These are phyloP conservation scores for Botrytis byssoidea DNA, from an alignment of 2,329 filamentous ascomycete genomes.

Conservation along the genomic window DNA sequence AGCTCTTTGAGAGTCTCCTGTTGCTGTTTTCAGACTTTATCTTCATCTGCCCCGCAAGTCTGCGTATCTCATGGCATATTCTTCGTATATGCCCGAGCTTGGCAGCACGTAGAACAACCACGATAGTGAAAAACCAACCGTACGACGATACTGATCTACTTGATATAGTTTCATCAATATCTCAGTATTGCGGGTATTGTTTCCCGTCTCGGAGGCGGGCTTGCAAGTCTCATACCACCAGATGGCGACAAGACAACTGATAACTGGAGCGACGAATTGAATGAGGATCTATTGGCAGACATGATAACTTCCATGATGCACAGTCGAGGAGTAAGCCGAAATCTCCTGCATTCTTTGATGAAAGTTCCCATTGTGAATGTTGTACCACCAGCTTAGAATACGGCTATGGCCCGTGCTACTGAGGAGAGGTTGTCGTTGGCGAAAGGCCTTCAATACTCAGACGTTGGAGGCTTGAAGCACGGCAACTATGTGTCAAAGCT, in stretches of 20 bases:
- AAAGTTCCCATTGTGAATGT: slow-evolving; percentile 1
- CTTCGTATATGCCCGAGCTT: not conserved
- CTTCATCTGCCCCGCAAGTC: slow-evolving; percentile 2
- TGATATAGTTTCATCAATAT: not conserved
- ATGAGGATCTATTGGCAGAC: not conserved
- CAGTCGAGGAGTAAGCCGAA: not conserved
- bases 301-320: not conserved
- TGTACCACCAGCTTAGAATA: not conserved
- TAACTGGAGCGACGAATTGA: not conserved
- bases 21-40: not conserved
- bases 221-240: not conserved
- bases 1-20: not conserved
- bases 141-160: not conserved
- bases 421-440: not conserved
- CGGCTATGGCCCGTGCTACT: not conserved
- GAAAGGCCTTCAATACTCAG: not conserved
- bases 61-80: not conserved
- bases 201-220: not conserved
- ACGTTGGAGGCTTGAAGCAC: not conserved
- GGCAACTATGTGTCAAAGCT: not conserved
- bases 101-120: not conserved
- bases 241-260: not conserved
- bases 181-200: not conserved
- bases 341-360: not conserved
- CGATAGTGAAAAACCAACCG: not conserved